Percentiles rank a stretch among this genome's conserved stretches.
Evolutionary conservation across 2,329 filamentous ascomycete genomes (phyloP).

Genomic region (Rhinocladiella mackenziei): DNA sequence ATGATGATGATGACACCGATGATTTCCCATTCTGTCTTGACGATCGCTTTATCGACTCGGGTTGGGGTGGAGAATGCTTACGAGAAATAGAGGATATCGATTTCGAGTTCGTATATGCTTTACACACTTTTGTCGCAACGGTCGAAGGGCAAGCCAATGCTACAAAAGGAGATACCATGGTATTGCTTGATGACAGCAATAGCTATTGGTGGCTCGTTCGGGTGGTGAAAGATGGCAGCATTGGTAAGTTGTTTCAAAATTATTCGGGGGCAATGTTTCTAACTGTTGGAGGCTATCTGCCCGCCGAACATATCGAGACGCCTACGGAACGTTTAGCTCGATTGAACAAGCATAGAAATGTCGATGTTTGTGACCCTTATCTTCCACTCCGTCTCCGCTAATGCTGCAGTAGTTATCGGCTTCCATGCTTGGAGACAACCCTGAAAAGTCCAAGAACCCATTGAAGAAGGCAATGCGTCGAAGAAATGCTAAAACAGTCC

Average conservation of each 20-base stretch:
- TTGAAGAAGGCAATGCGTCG: conserved; percentile 79
- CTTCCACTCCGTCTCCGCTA: conserved; percentile 17
- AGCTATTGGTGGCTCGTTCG: conserved; percentile 99
- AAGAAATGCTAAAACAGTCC: conserved; percentile 78
- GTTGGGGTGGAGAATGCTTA: conserved; percentile 81
- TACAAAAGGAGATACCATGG: conserved; percentile 98
- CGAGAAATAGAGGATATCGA: conserved; percentile 95
- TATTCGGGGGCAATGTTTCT: conserved; percentile 22
- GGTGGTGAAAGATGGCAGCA: conserved; percentile 96
- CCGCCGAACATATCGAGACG: conserved; percentile 97
- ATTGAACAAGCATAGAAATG: conserved; percentile 95
- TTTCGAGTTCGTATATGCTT: conserved; percentile 97
- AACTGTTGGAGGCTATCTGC: conserved; percentile 70
- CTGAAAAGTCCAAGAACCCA: conserved; percentile 76
- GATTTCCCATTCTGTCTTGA: conserved; percentile 56
- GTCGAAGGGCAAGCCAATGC: conserved; percentile 98
- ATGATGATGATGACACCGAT: conserved; percentile 61
- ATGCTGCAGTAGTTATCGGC: conserved; percentile 55
- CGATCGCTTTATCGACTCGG: conserved; percentile 63
- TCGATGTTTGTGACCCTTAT: conserved; percentile 65
- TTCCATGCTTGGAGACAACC: conserved; percentile 67
- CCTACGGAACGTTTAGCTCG: conserved; percentile 90
- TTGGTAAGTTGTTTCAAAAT: conserved; percentile 51
- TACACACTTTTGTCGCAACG: conserved; percentile 96
- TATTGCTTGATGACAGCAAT: conserved; percentile 95